A percentile compares a stretch with the other conserved stretches of the same genome.
phyloP scores from a whole-genome alignment of 2,329 filamentous ascomycete species.

The Nemania sp. region DNA sequence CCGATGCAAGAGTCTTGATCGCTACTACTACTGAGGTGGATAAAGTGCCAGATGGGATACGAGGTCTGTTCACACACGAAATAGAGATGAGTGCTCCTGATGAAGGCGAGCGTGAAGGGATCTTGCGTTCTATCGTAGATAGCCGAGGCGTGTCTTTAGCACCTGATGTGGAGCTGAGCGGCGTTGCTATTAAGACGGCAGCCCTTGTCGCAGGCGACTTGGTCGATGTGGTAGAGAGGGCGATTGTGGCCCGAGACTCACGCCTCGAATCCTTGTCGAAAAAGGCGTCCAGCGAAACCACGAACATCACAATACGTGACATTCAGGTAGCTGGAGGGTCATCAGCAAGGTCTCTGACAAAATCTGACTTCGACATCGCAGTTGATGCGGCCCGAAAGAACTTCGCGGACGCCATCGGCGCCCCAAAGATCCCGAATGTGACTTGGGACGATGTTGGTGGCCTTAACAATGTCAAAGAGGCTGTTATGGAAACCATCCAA shows the following conservation, averaged over 20 bases:
- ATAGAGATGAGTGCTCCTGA: constrained; percentile 93
- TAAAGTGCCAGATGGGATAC: constrained; percentile 89
- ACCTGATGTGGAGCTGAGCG: constrained; percentile 83
- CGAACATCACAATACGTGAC: constrained; percentile 76
- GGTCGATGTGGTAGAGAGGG: constrained; percentile 92
- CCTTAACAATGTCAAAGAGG: constrained; percentile 92
- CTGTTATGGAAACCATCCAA: constrained; percentile 97
- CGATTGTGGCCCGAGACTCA: constrained; percentile 78
- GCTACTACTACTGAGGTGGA: constrained; percentile 96
- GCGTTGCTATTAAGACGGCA: constrained; percentile 93
- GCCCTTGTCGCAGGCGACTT: constrained; percentile 94
- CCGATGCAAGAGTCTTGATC: constrained; percentile 84
- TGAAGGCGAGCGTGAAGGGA: constrained; percentile 89
- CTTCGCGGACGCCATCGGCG: constrained; percentile 96
- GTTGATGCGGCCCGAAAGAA: constrained; percentile 97
- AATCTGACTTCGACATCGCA: constrained; percentile 88
- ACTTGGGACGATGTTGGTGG: constrained; percentile 97
- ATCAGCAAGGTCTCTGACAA: constrained; percentile 80
- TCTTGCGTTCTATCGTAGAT: constrained; percentile 81
- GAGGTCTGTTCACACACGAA: constrained; percentile 94
- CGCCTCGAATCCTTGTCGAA: constrained; percentile 80
- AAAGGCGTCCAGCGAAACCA: constrained; percentile 54
- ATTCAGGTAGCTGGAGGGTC: constrained; percentile 89
- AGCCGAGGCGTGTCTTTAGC: constrained; percentile 82
- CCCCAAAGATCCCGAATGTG: constrained; percentile 97